phyloP scores from a whole-genome alignment of 176 grass and related monocot species.

The Avena sativa region DNA sequence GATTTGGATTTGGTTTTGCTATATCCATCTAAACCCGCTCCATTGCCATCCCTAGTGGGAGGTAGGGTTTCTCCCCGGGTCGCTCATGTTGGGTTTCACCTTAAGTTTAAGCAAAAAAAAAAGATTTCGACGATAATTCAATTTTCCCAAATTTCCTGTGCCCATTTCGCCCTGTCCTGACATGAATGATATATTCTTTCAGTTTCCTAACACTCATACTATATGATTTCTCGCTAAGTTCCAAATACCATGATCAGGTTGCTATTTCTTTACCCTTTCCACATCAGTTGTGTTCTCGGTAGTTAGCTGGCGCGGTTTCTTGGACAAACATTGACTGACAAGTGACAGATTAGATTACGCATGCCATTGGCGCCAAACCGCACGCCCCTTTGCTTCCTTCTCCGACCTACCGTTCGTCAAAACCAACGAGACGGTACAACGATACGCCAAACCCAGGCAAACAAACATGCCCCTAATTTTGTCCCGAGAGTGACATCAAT shows the following conservation, averaged over 20 bases:
- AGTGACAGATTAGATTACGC: conserved; percentile 34
- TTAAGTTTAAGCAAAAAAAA: too few species aligned
- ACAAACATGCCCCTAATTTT: conserved; percentile 22
- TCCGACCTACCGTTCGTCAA: conserved; percentile 14
- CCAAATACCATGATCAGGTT: not conserved
- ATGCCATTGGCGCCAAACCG: not conserved
- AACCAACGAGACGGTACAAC: conserved; percentile 37
- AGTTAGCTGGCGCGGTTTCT: conserved; percentile 20
- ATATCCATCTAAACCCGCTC: too few species aligned
- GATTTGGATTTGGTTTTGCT: too few species aligned
- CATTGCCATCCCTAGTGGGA: too few species aligned
- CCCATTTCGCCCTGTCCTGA: too few species aligned
- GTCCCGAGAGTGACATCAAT: conserved; percentile 18
- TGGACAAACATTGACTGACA: conserved; percentile 35
- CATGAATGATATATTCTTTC: too few species aligned
- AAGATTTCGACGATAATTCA: too few species aligned
- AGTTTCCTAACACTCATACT: too few species aligned
- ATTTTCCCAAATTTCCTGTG: too few species aligned
- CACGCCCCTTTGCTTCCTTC: not conserved
- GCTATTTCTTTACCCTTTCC: not conserved
- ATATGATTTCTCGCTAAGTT: too few species aligned
- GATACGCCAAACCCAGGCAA: conserved; percentile 43
- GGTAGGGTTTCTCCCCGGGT: too few species aligned
- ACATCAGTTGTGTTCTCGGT: not conserved
- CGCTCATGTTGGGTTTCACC: too few species aligned